Conservation (phyloP, 108 stramenopile species). For the Chaetoceros tenuissimus region DNA sequence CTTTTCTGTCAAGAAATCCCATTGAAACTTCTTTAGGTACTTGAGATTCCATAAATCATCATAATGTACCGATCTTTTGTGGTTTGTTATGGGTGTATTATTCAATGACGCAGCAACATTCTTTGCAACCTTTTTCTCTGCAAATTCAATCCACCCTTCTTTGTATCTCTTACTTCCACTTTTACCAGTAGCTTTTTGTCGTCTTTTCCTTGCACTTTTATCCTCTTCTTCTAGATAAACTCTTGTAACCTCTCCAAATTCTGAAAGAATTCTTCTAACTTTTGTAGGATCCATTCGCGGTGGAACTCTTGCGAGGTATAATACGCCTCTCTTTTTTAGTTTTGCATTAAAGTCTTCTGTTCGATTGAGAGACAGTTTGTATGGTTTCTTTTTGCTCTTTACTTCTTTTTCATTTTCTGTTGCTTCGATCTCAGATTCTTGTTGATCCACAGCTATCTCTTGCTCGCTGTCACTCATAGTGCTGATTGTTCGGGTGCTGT, state of each 20-base stretch:
- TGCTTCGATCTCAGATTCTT: not conserved
- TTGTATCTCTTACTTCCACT: constrained; percentile 78
- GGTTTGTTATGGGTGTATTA: constrained; percentile 68
- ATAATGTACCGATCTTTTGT: constrained; percentile 73
- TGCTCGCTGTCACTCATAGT: not conserved
- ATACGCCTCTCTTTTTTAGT: constrained; percentile 68
- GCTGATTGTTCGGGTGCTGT: too few species aligned
- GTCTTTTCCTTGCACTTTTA: constrained; percentile 59
- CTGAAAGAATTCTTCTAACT: constrained; percentile 81
- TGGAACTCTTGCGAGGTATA: constrained; percentile 93
- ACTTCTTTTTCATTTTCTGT: constrained; percentile 8
- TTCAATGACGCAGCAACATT: constrained; percentile 75
- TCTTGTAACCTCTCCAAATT: constrained; percentile 82
- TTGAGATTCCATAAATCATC: constrained; percentile 96
- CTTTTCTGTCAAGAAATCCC: constrained; percentile 96
- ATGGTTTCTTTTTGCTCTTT: constrained; percentile 32
- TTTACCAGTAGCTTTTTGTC: constrained; percentile 54
- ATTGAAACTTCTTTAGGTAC: constrained; percentile 90
- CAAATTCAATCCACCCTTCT: constrained; percentile 97
- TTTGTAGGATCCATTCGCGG: constrained; percentile 95
- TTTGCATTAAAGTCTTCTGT: constrained; percentile 75
- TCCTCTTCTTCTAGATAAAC: constrained; percentile 94
- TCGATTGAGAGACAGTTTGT: constrained; percentile 44
- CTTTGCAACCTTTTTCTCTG: constrained; percentile 82
- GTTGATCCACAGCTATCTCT: not conserved